Conservation (phyloP, 2,329 filamentous ascomycete genomes). For the Tolypocladium pustulatum region DNA sequence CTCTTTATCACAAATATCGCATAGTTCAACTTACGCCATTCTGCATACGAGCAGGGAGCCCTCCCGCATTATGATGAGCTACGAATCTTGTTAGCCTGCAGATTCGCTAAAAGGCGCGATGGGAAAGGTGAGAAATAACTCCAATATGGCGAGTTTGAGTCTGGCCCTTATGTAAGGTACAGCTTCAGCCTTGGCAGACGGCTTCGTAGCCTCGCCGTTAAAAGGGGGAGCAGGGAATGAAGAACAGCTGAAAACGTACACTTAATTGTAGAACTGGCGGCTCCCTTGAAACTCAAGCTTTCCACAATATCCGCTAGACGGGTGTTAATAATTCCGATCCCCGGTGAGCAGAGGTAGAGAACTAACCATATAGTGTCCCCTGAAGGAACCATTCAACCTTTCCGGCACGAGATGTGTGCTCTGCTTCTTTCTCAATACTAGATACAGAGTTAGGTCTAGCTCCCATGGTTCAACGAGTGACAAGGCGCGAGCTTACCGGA, state of each 20-base stretch:
- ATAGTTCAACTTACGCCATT: background rate
- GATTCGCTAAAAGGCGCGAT: no score
- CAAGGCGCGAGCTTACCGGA: background rate
- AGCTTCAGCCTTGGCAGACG: background rate
- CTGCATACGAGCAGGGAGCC: background rate
- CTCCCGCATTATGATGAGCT: background rate
- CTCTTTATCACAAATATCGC: background rate
- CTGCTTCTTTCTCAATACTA: background rate
- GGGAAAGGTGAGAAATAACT: background rate
- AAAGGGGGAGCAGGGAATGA: background rate
- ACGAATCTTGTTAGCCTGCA: background rate
- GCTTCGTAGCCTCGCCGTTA: background rate
- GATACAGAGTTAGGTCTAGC: background rate
- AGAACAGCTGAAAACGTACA: background rate
- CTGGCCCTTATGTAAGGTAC: background rate
- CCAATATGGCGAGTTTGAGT: background rate
- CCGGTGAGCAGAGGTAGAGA: background rate
- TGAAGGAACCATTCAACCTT: background rate
- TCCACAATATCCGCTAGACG: background rate
- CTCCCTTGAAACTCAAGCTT: background rate
- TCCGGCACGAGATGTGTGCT: background rate
- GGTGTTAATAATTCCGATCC: background rate
- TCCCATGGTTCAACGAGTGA: background rate
- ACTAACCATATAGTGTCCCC: background rate
- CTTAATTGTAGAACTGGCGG: background rate